Conservation (phyloP, 1,284 basidiomycete genomes). For the Agroathelia rolfsii region DNA sequence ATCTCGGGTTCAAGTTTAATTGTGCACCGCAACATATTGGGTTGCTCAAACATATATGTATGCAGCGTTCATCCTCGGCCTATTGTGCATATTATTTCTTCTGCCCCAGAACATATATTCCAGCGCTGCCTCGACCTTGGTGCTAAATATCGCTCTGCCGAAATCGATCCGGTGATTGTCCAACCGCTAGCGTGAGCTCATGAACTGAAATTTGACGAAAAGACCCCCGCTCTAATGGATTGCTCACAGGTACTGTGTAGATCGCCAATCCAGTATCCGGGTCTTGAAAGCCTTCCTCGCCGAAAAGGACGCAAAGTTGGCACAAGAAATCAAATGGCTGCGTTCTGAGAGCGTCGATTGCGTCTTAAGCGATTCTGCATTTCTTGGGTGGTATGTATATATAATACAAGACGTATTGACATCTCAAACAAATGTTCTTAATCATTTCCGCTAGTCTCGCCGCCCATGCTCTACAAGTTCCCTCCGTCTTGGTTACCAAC, state of each 20-base stretch:
- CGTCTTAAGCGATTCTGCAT: conserved; percentile 69
- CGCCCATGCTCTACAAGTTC: conserved; percentile 51
- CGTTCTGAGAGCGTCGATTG: conserved; percentile 38
- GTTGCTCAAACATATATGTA: too few relatives aligned
- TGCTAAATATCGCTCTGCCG: conserved; percentile 52
- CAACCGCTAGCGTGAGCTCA: conserved; percentile 59
- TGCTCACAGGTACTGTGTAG: conserved; percentile 48
- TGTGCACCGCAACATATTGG: too few relatives aligned
- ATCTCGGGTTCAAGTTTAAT: too few relatives aligned
- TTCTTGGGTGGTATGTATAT: conserved; percentile 69
- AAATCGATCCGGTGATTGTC: conserved; percentile 65
- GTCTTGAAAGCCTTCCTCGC: conserved; percentile 49
- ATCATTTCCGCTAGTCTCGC: conserved; percentile 43
- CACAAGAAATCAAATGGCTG: conserved; percentile 52
- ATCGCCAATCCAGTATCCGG: conserved; percentile 56
- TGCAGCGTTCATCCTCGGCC: conserved; percentile 29
- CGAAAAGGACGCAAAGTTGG: conserved; percentile 43
- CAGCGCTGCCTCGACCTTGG: conserved; percentile 47
- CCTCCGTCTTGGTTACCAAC: conserved; percentile 65
- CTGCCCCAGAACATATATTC: conserved; percentile 59
- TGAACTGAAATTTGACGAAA: neutral
- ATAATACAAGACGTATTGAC: neutral
- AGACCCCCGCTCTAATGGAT: conserved; percentile 1
- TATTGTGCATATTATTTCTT: conserved; percentile 51
- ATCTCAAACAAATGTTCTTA: neutral